phyloP scores from a whole-genome alignment of 331 rosid species.

The Malus hybrid region DNA sequence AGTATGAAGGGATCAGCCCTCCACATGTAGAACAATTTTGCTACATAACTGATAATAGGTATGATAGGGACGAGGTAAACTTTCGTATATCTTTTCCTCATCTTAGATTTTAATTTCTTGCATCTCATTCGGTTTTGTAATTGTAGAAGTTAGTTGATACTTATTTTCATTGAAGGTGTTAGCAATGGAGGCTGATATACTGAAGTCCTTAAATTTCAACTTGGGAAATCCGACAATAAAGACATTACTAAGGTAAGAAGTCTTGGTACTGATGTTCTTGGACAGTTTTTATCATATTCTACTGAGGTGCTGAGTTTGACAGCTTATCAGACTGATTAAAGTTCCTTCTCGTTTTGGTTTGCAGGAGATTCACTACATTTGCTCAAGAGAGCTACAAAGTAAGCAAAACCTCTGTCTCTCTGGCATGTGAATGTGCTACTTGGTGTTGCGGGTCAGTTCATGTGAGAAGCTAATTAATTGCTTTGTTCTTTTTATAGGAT shows the following conservation, averaged over 20 bases:
- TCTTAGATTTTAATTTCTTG: background rate
- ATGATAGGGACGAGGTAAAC: constrained; percentile 63
- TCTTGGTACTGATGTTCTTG: background rate
- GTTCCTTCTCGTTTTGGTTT: constrained; percentile 8
- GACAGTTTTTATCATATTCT: background rate
- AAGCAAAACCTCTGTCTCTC: constrained; percentile 3
- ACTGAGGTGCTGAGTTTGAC: background rate
- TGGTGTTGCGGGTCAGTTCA: background rate
- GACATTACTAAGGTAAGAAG: constrained; percentile 67
- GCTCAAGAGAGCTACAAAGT: constrained; percentile 52
- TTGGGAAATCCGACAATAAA: constrained; percentile 80
- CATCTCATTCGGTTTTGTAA: background rate
- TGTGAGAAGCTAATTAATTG: background rate
- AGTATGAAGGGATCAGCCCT: constrained; percentile 84
- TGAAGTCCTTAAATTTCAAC: constrained; percentile 67
- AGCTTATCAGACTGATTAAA: constrained; percentile 5
- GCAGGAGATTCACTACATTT: constrained; percentile 57
- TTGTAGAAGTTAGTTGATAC: background rate
- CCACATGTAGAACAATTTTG: constrained; percentile 78
- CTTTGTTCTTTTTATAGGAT: constrained; percentile 25
- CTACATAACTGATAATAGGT: constrained; percentile 69
- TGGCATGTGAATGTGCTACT: background rate
- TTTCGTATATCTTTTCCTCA: background rate
- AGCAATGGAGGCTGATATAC: constrained; percentile 77
- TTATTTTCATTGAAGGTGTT: constrained; percentile 41